Conservation (phyloP, 352 stramenopile species). For the Phytophthora aleatoria region DNA sequence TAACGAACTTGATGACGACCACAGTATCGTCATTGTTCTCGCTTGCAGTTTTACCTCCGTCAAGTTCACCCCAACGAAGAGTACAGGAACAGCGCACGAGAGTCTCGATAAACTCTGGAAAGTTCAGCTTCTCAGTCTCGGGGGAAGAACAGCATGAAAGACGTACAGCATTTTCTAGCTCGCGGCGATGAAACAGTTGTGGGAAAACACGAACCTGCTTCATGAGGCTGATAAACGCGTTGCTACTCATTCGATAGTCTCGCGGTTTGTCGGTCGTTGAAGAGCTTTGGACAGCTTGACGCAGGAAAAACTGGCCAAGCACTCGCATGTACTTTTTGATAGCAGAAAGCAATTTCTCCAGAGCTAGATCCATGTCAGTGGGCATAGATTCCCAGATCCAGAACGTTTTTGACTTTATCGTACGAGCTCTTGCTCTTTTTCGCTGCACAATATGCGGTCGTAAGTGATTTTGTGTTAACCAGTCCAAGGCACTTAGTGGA, state of each 20-base stretch:
- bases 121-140: constrained; percentile 41
- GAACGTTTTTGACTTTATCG: constrained; percentile 8
- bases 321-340: constrained; percentile 49
- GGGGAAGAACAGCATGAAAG: constrained; percentile 34
- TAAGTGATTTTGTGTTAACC: constrained; percentile 27
- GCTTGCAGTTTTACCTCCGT: neutral
- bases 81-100: constrained; percentile 52
- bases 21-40: constrained; percentile 26
- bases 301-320: constrained; percentile 50
- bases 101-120: constrained; percentile 69
- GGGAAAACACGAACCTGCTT: constrained; percentile 59
- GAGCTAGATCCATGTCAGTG: constrained; percentile 26
- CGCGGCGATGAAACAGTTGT: constrained; percentile 61
- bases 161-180: constrained; percentile 53
- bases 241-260: constrained; percentile 34
- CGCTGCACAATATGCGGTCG: constrained; percentile 7
- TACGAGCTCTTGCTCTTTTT: constrained; percentile 6
- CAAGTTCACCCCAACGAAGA: constrained; percentile 50
- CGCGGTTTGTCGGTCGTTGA: constrained; percentile 17
- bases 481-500: constrained; percentile 13
- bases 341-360: constrained; percentile 44
- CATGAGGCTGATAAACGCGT: constrained; percentile 53
- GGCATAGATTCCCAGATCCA: constrained; percentile 39
- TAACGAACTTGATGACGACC: constrained; percentile 67
- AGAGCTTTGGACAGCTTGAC: constrained; percentile 24